Conservation (phyloP, 2,329 filamentous ascomycete species). For the Pezicula radicicola region DNA sequence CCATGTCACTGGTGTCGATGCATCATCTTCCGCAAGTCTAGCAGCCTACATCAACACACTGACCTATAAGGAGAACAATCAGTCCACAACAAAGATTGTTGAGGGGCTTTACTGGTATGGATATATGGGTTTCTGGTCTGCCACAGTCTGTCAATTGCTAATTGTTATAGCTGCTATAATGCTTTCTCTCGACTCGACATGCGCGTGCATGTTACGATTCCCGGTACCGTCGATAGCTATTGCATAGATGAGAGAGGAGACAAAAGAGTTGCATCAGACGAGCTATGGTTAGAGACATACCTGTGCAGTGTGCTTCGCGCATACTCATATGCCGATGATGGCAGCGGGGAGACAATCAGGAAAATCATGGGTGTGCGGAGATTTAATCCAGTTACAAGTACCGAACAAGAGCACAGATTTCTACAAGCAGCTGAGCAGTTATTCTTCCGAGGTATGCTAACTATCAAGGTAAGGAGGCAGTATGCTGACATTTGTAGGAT, state of each 20-base stretch:
- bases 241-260: conserved; percentile 96
- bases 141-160: conserved; percentile 24
- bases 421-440: conserved; percentile 89
- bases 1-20: conserved; percentile 95
- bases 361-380: conserved; percentile 96
- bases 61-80: conserved; percentile 83
- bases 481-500: conserved; percentile 52
- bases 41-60: conserved; percentile 98
- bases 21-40: conserved; percentile 93
- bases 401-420: conserved; percentile 97
- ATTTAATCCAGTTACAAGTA: conserved; percentile 97
- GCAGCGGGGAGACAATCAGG: conserved; percentile 89
- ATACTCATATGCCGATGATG: conserved; percentile 95
- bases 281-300: conserved; percentile 96
- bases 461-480: neutral
- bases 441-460: conserved; percentile 77
- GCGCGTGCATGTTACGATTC: conserved; percentile 97
- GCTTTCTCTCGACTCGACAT: conserved; percentile 97
- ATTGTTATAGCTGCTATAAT: conserved; percentile 77
- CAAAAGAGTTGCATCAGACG: conserved; percentile 88
- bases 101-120: conserved; percentile 89
- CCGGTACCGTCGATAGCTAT: conserved; percentile 93
- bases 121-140: neutral
- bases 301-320: conserved; percentile 91
- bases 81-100: conserved; percentile 76